These are phyloP conservation scores for Penicillium desertorum DNA, from an alignment of 495 filamentous ascomycete species.

Conservation along the genomic window DNA sequence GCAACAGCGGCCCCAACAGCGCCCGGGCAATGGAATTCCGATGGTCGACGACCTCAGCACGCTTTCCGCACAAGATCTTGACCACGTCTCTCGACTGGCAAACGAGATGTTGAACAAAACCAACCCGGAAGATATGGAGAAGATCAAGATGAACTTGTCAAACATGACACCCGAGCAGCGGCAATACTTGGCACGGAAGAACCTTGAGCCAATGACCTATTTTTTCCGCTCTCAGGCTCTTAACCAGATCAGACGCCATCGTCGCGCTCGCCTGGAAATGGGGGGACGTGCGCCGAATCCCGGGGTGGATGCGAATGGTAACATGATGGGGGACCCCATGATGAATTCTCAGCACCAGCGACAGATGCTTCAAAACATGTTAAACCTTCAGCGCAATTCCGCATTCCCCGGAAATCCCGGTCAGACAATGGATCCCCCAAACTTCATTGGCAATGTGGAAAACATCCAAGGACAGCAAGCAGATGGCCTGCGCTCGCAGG, in stretches of 20 bases:
- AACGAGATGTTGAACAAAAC: constrained; percentile 42
- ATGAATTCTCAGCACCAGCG: constrained; percentile 43
- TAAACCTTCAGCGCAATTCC: constrained; percentile 45
- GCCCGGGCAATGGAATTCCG: constrained; percentile 28
- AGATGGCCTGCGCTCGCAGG: constrained; percentile 60
- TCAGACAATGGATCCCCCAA: constrained; percentile 46
- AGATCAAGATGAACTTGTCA: constrained; percentile 42
- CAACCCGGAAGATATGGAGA: constrained; percentile 43
- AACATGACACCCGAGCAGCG: constrained; percentile 49
- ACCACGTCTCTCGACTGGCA: constrained; percentile 45
- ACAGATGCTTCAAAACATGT: constrained; percentile 45
- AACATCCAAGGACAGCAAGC: constrained; percentile 62
- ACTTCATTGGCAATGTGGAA: constrained; percentile 53
- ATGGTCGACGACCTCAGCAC: constrained; percentile 41
- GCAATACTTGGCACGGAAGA: constrained; percentile 38
- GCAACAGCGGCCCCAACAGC: constrained; percentile 37
- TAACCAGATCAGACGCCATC: constrained; percentile 37
- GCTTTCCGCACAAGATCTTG: constrained; percentile 42
- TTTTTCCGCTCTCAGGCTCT: constrained; percentile 53
- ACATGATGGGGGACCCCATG: constrained; percentile 41
- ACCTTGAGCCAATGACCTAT: constrained; percentile 49
- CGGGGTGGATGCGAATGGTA: constrained; percentile 33
- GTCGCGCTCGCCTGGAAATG: constrained; percentile 37
- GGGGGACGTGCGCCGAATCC: constrained; percentile 32
- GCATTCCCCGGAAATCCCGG: constrained; percentile 36